These are phyloP conservation scores for Pseudogymnoascus sp. DNA, from an alignment of 2,329 filamentous ascomycete genomes.

Conservation along the genomic window DNA sequence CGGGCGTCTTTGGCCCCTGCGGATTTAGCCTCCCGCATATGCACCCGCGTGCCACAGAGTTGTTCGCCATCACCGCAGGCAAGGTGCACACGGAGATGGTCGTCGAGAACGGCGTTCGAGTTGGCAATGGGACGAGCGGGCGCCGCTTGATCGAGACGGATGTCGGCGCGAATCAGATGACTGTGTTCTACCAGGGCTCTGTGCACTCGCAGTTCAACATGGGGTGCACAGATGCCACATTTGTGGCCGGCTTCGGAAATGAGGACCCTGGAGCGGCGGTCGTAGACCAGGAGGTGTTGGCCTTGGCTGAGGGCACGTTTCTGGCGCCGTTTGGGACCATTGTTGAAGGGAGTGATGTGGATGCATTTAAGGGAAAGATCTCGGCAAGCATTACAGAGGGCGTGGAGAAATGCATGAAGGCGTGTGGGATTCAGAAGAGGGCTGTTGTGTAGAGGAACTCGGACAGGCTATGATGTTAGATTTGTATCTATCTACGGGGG, in stretches of 20 bases:
- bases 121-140: slow-evolving; percentile 33
- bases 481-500: background rate
- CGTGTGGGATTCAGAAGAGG: slow-evolving; percentile 34
- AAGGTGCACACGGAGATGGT: slow-evolving; percentile 45
- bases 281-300: slow-evolving; percentile 43
- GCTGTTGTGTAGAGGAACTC: background rate
- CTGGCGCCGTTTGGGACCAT: slow-evolving; percentile 40
- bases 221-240: slow-evolving; percentile 42
- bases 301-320: slow-evolving; percentile 39
- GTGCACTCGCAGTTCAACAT: slow-evolving; percentile 52
- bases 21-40: slow-evolving; percentile 44
- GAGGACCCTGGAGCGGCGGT: slow-evolving; percentile 47
- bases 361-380: slow-evolving; percentile 36
- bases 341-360: slow-evolving; percentile 41
- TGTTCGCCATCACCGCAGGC: slow-evolving; percentile 41
- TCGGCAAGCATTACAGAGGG: slow-evolving; percentile 45
- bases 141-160: slow-evolving; percentile 35
- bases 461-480: background rate
- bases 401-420: slow-evolving; percentile 45
- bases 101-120: slow-evolving; percentile 42
- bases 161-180: slow-evolving; percentile 41
- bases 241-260: slow-evolving; percentile 42
- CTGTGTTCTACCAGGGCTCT: slow-evolving; percentile 47
- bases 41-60: slow-evolving; percentile 43
- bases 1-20: slow-evolving; percentile 43